Percentiles rank a stretch among this genome's conserved stretches.
phyloP scores from a whole-genome alignment of 1,139 yeast genomes.

The Saccharomyces hybrid region DNA sequence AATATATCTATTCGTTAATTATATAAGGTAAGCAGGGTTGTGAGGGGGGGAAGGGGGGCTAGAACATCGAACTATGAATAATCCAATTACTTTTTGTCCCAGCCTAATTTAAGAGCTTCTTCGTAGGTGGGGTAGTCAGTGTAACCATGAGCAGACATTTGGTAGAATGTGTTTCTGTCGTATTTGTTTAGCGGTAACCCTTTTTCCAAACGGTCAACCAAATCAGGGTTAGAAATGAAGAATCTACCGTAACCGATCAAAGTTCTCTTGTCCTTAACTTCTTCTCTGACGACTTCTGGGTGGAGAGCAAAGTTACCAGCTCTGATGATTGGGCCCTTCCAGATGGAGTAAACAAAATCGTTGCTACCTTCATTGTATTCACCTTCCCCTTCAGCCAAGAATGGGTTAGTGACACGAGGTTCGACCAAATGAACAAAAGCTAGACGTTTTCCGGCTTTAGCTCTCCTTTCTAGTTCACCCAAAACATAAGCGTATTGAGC shows the following conservation, averaged over 20 bases:
- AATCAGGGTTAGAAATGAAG: slow-evolving; percentile 47
- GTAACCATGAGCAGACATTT: slow-evolving; percentile 28
- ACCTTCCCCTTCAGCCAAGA: slow-evolving; percentile 26
- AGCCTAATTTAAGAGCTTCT: slow-evolving; percentile 23
- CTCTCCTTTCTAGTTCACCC: slow-evolving; percentile 34
- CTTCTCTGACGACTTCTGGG: slow-evolving; percentile 21
- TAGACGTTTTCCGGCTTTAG: slow-evolving; percentile 34
- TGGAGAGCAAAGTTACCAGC: slow-evolving; percentile 39
- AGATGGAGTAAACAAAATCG: slow-evolving; percentile 37
- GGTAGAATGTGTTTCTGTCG: slow-evolving; percentile 35
- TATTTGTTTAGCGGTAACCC: slow-evolving; percentile 38
- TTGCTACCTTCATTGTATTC: slow-evolving; percentile 28
- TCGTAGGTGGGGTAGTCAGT: slow-evolving; percentile 30
- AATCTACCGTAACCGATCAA: slow-evolving; percentile 41
- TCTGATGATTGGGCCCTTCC: slow-evolving; percentile 43
- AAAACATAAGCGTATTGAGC: slow-evolving; percentile 35
- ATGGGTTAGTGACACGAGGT: slow-evolving; percentile 33
- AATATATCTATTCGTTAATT: background rate
- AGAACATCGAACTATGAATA: too few species aligned
- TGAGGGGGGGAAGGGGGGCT: too few species aligned
- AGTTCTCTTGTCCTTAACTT: slow-evolving; percentile 35
- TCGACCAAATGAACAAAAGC: slow-evolving; percentile 52
- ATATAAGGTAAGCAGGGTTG: background rate
- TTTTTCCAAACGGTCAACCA: slow-evolving; percentile 39
- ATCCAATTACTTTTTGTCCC: background rate